These are phyloP conservation scores for Dovyalis caffra DNA, from an alignment of 345 rosid species.

Conservation along the genomic window DNA sequence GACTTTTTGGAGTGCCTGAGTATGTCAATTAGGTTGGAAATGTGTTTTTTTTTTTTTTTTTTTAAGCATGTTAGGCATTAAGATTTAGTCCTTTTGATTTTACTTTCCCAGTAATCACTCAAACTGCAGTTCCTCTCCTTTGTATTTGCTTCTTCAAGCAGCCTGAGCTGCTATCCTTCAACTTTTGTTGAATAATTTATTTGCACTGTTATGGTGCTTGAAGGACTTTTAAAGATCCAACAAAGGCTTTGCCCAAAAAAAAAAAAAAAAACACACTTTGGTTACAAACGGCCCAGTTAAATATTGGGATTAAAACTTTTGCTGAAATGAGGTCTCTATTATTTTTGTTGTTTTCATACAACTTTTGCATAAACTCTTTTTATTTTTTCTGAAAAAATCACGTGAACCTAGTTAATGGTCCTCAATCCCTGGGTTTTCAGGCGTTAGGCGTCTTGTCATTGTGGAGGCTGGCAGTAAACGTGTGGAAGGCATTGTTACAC, in stretches of 20 bases:
- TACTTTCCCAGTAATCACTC: background rate
- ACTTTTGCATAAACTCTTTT: no score
- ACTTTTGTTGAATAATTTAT: background rate
- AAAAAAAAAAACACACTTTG: background rate
- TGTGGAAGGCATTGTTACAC: constrained; percentile 32
- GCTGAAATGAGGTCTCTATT: background rate
- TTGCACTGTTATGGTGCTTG: background rate
- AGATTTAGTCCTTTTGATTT: background rate
- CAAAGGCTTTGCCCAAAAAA: background rate
- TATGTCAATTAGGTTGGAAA: background rate
- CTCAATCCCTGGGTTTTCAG: constrained; percentile 18
- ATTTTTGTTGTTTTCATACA: background rate
- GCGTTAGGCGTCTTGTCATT: constrained; percentile 32
- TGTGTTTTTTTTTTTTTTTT: no score
- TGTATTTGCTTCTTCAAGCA: background rate
- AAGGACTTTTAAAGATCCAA: background rate
- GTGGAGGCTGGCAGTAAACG: constrained; percentile 38
- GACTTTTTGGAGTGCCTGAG: background rate
- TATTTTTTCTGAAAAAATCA: background rate
- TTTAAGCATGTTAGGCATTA: background rate
- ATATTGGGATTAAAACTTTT: background rate
- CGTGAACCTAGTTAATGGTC: background rate
- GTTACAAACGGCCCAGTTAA: background rate
- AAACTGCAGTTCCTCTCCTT: background rate
- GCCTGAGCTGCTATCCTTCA: background rate